Percentiles rank a stretch among this genome's conserved stretches.
phyloP scores from a whole-genome alignment of 768 basidiomycete genomes.

The Pisolithus tinctorius region DNA sequence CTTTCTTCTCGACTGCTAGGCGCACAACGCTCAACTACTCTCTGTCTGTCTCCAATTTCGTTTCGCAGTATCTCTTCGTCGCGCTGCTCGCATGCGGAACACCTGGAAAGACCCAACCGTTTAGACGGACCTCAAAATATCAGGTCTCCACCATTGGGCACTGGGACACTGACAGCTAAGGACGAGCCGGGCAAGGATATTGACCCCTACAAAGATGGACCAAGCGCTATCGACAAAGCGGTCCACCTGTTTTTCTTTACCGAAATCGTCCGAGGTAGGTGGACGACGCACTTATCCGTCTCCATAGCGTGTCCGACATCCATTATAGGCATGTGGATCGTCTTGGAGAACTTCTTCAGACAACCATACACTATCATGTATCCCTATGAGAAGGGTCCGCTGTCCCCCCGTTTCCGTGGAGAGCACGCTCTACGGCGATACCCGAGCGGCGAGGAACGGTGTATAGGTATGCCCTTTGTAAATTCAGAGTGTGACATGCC shows the following conservation, averaged over 20 bases:
- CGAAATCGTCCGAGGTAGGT: slow-evolving; percentile 89
- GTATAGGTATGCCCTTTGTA: slow-evolving; percentile 69
- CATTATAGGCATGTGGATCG: slow-evolving; percentile 91
- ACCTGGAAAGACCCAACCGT: slow-evolving; percentile 8
- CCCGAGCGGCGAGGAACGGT: slow-evolving; percentile 96
- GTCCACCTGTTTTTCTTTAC: slow-evolving; percentile 97
- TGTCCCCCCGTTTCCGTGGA: slow-evolving; percentile 96
- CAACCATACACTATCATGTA: slow-evolving; percentile 99
- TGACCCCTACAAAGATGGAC: slow-evolving; percentile 71
- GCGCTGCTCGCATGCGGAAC: slow-evolving; percentile 16
- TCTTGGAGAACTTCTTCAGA: slow-evolving; percentile 84
- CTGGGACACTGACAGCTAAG: slow-evolving; percentile 29
- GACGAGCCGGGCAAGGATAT: slow-evolving; percentile 45
- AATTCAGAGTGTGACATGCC: slow-evolving; percentile 2
- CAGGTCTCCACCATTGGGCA: slow-evolving; percentile 27
- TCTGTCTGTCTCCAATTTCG: slow-evolving; percentile 34
- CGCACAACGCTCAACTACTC: slow-evolving; percentile 18
- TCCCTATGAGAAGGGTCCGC: slow-evolving; percentile 95
- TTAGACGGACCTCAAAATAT: slow-evolving; percentile 21
- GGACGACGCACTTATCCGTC: background rate
- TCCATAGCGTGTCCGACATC: slow-evolving; percentile 6
- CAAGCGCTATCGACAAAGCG: slow-evolving; percentile 92
- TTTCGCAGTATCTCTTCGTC: slow-evolving; percentile 34
- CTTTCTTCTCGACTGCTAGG: slow-evolving; percentile 40
- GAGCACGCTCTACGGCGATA: slow-evolving; percentile 97